A percentile compares a stretch with the other conserved stretches of the same genome.
Evolutionary conservation across 805 yeast species (phyloP).

Genomic region (Cyberlindnera veronae): DNA sequence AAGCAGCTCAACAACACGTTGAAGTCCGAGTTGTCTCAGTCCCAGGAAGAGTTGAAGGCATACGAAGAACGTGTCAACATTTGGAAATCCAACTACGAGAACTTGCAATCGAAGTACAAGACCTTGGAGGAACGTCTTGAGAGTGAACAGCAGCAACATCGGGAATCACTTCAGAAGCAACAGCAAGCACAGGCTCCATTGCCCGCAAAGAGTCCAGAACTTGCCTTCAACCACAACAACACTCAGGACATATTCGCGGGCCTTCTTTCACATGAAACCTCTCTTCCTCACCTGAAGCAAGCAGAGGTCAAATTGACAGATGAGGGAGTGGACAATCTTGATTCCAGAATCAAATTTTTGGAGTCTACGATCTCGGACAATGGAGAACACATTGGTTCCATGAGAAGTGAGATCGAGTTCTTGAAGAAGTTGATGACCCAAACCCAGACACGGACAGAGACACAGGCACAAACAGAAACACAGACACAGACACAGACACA

Average conservation of each 20-base stretch:
- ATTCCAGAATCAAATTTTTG: conserved; percentile 13
- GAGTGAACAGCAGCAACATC: not conserved
- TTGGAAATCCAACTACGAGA: conserved; percentile 22
- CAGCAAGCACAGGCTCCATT: not conserved
- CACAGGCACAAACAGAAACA: not conserved
- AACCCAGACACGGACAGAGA: not conserved
- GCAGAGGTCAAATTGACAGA: not conserved
- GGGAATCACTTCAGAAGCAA: not conserved
- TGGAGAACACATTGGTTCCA: conserved; percentile 16
- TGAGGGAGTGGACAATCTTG: conserved; percentile 4
- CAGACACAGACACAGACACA: too few species aligned
- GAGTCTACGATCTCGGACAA: conserved; percentile 7
- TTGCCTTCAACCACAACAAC: conserved; percentile 16
- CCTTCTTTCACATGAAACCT: not conserved
- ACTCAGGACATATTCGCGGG: conserved; percentile 17
- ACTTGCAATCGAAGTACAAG: conserved; percentile 20
- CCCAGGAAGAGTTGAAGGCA: conserved; percentile 11
- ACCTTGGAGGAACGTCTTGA: conserved; percentile 1
- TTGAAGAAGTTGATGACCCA: conserved; percentile 18
- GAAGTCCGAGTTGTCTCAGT: conserved; percentile 14
- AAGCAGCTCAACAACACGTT: conserved; percentile 30
- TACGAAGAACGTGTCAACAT: conserved; percentile 12
- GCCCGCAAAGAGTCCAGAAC: conserved; percentile 1
- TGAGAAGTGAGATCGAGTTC: conserved; percentile 22
- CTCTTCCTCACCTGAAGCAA: not conserved